These are phyloP conservation scores for Boletus rubroflammeus DNA, from an alignment of 768 basidiomycete genomes.

Conservation along the genomic window DNA sequence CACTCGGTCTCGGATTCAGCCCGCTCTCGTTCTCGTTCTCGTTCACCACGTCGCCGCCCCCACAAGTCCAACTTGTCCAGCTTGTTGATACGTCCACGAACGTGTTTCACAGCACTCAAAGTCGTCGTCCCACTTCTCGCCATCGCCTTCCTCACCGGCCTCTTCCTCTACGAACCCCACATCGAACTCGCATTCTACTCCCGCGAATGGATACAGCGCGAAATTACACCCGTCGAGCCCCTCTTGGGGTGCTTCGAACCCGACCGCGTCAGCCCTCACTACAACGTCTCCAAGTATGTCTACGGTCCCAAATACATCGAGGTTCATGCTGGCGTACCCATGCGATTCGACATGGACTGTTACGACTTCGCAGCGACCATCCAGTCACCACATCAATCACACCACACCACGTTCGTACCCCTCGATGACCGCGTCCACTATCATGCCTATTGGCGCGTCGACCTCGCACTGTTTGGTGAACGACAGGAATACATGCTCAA, in stretches of 20 bases:
- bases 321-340: conserved; percentile 74
- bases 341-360: conserved; percentile 83
- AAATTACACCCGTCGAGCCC: conserved; percentile 63
- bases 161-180: conserved; percentile 76
- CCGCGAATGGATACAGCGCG: conserved; percentile 67
- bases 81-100: conserved; percentile 34
- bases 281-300: conserved; percentile 64
- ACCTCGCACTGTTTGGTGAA: conserved; percentile 75
- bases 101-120: conserved; percentile 41
- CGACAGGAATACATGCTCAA: conserved; percentile 91
- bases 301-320: conserved; percentile 64
- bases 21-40: conserved; percentile 19
- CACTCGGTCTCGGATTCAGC: conserved; percentile 38
- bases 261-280: conserved; percentile 53
- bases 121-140: conserved; percentile 37
- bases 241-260: conserved; percentile 75
- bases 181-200: conserved; percentile 80
- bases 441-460: conserved; percentile 94
- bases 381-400: conserved; percentile 28
- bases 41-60: conserved; percentile 25
- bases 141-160: conserved; percentile 42
- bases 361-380: conserved; percentile 91
- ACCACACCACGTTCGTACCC: conserved; percentile 8
- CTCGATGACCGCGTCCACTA: conserved; percentile 56
- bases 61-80: conserved; percentile 24